phyloP scores from a whole-genome alignment of 306 rosid genomes.

The Quercus parvula region DNA sequence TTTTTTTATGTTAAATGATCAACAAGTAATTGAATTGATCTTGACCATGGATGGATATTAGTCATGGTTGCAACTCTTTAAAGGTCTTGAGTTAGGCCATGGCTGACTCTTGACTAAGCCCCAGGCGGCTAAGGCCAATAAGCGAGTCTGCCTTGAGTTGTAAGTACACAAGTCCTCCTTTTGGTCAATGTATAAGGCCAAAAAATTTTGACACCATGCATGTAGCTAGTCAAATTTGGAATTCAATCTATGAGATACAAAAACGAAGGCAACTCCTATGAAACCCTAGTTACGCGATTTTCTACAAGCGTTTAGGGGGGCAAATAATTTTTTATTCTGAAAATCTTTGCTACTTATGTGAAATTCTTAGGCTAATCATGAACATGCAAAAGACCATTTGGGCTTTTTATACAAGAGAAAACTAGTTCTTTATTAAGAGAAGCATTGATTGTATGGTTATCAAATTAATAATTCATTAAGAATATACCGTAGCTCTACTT shows the following conservation, averaged over 20 bases:
- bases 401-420: too few relatives aligned
- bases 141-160: not conserved
- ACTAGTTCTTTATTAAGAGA: too few relatives aligned
- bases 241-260: not conserved
- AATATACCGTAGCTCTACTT: too few relatives aligned
- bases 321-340: not conserved
- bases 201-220: not conserved
- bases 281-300: not conserved
- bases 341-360: not conserved
- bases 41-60: too few relatives aligned
- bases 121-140: not conserved
- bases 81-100: not conserved
- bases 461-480: too few relatives aligned
- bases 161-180: not conserved
- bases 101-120: not conserved
- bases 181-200: not conserved
- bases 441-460: too few relatives aligned
- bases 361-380: too few relatives aligned
- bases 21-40: too few relatives aligned
- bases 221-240: not conserved
- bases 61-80: not conserved
- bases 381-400: too few relatives aligned
- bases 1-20: too few relatives aligned
- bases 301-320: not conserved
- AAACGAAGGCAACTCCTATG: too few relatives aligned